Conservation (phyloP, 1,284 basidiomycete genomes). For the Irpex sp. region DNA sequence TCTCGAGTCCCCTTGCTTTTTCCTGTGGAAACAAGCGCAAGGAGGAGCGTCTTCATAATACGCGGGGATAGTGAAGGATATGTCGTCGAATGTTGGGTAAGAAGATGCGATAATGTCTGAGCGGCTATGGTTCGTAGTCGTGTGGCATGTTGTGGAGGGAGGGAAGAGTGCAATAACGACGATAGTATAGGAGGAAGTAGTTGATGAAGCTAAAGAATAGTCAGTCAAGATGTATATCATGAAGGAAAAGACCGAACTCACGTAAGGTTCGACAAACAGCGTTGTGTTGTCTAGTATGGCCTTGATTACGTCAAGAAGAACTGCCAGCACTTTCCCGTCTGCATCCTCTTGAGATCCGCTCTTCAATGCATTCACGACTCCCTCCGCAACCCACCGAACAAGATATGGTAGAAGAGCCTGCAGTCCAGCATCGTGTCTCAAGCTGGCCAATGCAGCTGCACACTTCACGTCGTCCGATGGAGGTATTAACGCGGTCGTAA, state of each 20-base stretch:
- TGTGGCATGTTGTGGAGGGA: slow-evolving; percentile 54
- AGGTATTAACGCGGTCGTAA: slow-evolving; percentile 83
- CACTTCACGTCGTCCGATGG: slow-evolving; percentile 62
- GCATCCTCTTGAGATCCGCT: slow-evolving; percentile 56
- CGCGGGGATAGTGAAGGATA: slow-evolving; percentile 86
- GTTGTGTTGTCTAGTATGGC: slow-evolving; percentile 82
- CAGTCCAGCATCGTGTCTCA: slow-evolving; percentile 88
- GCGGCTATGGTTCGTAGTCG: slow-evolving; percentile 75
- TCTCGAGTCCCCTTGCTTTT: slow-evolving; percentile 76
- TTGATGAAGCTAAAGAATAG: slow-evolving; percentile 77
- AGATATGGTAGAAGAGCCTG: slow-evolving; percentile 95
- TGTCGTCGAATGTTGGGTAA: slow-evolving; percentile 73
- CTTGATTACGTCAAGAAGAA: slow-evolving; percentile 78
- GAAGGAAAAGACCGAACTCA: slow-evolving; percentile 37
- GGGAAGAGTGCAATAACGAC: slow-evolving; percentile 81
- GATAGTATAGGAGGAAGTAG: slow-evolving; percentile 91
- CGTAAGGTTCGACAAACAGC: slow-evolving; percentile 96
- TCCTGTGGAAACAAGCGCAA: slow-evolving; percentile 74
- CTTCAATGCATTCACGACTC: slow-evolving; percentile 66
- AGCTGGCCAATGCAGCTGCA: slow-evolving; percentile 85
- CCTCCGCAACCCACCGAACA: slow-evolving; percentile 92
- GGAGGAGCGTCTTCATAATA: slow-evolving; percentile 88
- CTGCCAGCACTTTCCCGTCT: slow-evolving; percentile 68
- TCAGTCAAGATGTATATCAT: not conserved
- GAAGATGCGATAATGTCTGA: slow-evolving; percentile 79